phyloP scores from a whole-genome alignment of 2,329 filamentous ascomycete species.

The Coccinonectria pachysandricola region DNA sequence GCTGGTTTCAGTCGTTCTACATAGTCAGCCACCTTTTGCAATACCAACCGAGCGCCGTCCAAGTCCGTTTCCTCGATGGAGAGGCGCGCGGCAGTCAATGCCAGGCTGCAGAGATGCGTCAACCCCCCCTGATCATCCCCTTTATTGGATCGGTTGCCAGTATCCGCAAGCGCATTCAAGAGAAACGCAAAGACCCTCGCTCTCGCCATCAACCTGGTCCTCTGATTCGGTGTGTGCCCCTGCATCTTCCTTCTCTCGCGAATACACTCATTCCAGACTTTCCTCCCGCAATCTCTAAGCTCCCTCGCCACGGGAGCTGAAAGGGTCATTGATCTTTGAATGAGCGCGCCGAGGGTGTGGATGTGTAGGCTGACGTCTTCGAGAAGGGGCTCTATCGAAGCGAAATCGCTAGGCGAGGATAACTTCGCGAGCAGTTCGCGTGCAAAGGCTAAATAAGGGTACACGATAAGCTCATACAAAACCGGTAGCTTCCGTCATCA shows the following conservation, averaged over 20 bases:
- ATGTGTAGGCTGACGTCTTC: constrained; percentile 21
- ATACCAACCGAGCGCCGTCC: constrained; percentile 46
- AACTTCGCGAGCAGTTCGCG: constrained; percentile 17
- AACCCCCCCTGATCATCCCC: constrained; percentile 25
- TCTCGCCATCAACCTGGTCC: constrained; percentile 25
- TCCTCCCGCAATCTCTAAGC: constrained; percentile 46
- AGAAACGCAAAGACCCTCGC: constrained; percentile 52
- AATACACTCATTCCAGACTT: constrained; percentile 59
- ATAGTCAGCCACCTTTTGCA: constrained; percentile 55
- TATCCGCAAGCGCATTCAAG: constrained; percentile 50
- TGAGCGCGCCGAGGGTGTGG: constrained; percentile 10
- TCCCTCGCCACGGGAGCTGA: constrained; percentile 19
- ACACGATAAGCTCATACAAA: too few species aligned
- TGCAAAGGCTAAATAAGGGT: constrained; percentile 24
- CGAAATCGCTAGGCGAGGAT: constrained; percentile 18
- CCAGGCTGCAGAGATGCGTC: constrained; percentile 53
- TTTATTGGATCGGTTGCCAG: constrained; percentile 16
- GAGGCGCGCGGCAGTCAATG: constrained; percentile 52
- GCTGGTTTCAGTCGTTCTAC: constrained; percentile 17
- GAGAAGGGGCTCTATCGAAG: constrained; percentile 29
- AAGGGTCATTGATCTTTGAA: constrained; percentile 1
- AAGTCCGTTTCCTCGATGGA: constrained; percentile 41
- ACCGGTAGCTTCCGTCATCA: too few species aligned
- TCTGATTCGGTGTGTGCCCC: constrained; percentile 13
- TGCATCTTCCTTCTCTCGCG: constrained; percentile 29